These are phyloP conservation scores for Rusavskia elegans DNA, from an alignment of 495 filamentous ascomycete species.

Conservation along the genomic window DNA sequence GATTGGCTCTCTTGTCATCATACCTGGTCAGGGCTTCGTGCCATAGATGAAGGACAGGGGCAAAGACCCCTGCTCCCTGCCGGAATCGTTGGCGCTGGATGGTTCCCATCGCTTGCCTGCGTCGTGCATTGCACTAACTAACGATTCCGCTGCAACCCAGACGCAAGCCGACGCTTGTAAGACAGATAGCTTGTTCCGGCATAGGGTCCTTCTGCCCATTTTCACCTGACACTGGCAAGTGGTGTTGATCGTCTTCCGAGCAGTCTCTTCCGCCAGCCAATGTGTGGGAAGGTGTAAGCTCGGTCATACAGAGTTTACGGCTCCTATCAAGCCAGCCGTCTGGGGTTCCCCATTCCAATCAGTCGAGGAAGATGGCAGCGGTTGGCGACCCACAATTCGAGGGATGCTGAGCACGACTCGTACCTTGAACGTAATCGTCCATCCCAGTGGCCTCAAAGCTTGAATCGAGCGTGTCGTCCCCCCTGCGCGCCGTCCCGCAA, in stretches of 20 bases:
- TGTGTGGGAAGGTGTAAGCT: neutral
- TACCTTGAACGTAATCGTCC: neutral
- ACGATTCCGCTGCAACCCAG: constrained; percentile 8
- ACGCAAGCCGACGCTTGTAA: constrained; percentile 9
- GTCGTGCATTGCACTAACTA: constrained; percentile 1
- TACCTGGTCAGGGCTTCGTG: neutral
- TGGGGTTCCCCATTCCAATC: neutral
- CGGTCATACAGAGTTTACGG: neutral
- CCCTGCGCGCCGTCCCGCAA: constrained; percentile 6
- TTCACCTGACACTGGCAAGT: neutral
- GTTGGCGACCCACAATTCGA: neutral
- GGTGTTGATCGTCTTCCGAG: neutral
- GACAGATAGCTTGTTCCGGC: neutral
- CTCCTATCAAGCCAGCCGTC: neutral
- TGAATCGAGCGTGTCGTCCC: neutral
- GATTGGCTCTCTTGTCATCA: constrained; percentile 5
- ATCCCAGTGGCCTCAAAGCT: no score
- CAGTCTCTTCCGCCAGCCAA: neutral
- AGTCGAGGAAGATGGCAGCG: neutral
- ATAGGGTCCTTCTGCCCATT: neutral
- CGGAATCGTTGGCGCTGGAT: neutral
- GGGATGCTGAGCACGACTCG: neutral
- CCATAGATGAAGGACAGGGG: neutral
- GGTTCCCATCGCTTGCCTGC: constrained; percentile 5
- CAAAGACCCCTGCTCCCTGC: neutral